Evolutionary conservation across 73 alveolate species (phyloP), one percentile per base, ranked within the genome.

Genomic region (Paramecium caudatum): DNA sequence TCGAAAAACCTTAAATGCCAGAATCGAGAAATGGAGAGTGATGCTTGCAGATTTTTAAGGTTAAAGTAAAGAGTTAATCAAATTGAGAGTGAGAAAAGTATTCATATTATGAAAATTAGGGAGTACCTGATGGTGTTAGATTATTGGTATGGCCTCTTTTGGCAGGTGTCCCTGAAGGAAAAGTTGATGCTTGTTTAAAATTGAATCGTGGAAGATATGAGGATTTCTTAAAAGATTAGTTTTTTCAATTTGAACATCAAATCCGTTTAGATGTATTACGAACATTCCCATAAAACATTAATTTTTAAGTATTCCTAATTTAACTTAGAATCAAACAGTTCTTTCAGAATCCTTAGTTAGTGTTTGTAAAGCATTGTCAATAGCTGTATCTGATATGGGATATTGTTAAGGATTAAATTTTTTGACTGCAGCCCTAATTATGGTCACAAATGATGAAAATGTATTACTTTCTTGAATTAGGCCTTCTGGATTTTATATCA

Each of bases 331-430:
- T 74, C 19, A 41, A 37, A 74, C 68, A 45, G 69, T 39, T 12
- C 30, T 30, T 6, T 41, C 88, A 13, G 62, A 74, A 74, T 74
- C 88, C 19, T 47, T 74, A 16, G 88, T 74, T 45, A 74, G 19
- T 36, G 88, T 74, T 3, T 10, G 36, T 6, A 74, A 74, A 43
- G 88, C 88, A 10, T 23, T 74, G 19, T 74, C 88, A 2, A 43
- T 16, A 74, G 88, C 88, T 12, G 16, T 37, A 21, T 68, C 88
- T 19, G 88, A 74, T 8, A 27, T 74, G 68, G 88, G 88, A 19
- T 74, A 74, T 74, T 74, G 88, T 74, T 74, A 74, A 45, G 88
- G 88, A 2, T 12, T 74, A 19, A 74, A 74, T 39, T 74, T 74
- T 12, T 43, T 74, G 32, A 74, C 88, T 16, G 88, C 88, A 1